Evolutionary conservation across 768 basidiomycete genomes (phyloP).

Genomic region (Mycena belliarum): DNA sequence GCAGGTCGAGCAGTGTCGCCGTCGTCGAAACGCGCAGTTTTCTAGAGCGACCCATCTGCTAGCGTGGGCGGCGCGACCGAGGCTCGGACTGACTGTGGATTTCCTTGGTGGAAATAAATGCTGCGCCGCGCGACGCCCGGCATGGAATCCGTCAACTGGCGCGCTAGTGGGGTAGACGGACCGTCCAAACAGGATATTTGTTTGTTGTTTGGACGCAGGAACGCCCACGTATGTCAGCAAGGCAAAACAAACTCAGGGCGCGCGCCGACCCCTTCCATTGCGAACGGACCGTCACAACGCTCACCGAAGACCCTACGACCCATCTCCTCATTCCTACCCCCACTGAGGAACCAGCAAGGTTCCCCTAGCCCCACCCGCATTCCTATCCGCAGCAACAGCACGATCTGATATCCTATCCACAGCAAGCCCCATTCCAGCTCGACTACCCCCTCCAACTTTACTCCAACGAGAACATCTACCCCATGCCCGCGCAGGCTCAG

Average conservation of each 20-base stretch:
- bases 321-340: conserved; percentile 52
- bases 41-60: too few species aligned
- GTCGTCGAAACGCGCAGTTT: not conserved
- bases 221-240: conserved; percentile 47
- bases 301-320: conserved; percentile 59
- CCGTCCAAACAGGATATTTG: too few species aligned
- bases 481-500: conserved; percentile 10
- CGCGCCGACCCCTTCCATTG: conserved; percentile 55
- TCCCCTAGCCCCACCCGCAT: not conserved
- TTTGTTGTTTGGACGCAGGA: too few species aligned
- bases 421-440: conserved; percentile 36
- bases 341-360: conserved; percentile 48
- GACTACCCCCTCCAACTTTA: conserved; percentile 37
- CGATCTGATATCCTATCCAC: not conserved
- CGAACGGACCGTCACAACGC: conserved; percentile 69
- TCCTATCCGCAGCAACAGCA: not conserved
- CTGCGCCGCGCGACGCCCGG: too few species aligned
- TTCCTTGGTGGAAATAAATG: too few species aligned
- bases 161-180: too few species aligned
- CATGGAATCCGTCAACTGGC: too few species aligned
- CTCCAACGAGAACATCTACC: too few species aligned
- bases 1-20: not conserved
- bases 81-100: too few species aligned
- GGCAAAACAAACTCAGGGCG: conserved; percentile 62
- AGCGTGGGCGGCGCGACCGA: too few species aligned